Evolutionary conservation across 2,329 filamentous ascomycete species (phyloP), one percentile per base, ranked within the genome.

Genomic region (Aspergillus aculeatus): DNA sequence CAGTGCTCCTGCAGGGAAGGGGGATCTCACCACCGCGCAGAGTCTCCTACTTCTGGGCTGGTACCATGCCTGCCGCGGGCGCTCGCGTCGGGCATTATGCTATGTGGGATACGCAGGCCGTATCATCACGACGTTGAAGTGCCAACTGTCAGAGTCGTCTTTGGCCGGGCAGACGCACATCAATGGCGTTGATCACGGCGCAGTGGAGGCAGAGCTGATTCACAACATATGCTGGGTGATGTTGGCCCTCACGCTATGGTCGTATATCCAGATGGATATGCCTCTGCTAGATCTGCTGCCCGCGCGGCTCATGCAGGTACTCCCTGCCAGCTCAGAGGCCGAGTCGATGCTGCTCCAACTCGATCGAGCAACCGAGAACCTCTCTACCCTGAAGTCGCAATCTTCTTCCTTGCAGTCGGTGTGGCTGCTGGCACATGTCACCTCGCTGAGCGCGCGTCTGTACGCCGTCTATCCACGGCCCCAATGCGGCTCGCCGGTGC

Each of bases 1-100:
- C n/a, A 50, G 29, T 19, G 29, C 31, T 31, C 23, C 48, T 7
- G 21, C 48, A 16, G 41, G 24, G 24, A 29, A 47, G n/a, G 26
- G 21, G 10, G 56, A 58, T 32, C 49, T 58, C 10, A 23, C 49
- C 26, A 58, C 56, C 3, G 56, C 49, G 50, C 56, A 58, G 38
- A 44, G 23, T 5, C 4, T 32, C 23, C 23, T 52, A 5, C 44
- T 58, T 9, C n/a, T 58, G n/a, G 56, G 49, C 35, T 58, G 56
- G 56, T 38, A 31, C 12, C 32, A 58, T 23, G 32, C 29, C 19
- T 58, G 56, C 26, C 56, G 29, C 12, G 56, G 56, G 11, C 24
- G 38, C n/a, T 35, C 49, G 16, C 49, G 49, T 2, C 56, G 49
- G 26, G 56, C 48, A 19, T n/a, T 50, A 35, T 52, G 49, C 56